Evolutionary conservation across 768 basidiomycete species (phyloP), one percentile per base, ranked within the genome.

Genomic region (Aureoboletus auriporus): DNA sequence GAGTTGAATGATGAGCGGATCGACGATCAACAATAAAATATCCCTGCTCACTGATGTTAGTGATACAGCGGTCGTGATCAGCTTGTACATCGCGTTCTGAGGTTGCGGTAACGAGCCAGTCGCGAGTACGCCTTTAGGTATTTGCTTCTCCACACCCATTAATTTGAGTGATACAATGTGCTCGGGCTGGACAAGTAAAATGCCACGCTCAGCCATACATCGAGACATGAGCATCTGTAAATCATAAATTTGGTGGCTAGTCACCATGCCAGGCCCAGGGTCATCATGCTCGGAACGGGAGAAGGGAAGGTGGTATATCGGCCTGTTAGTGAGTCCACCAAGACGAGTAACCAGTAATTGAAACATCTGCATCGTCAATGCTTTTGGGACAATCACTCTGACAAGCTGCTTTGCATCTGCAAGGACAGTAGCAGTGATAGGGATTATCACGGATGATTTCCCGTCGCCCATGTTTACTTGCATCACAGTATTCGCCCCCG

Each of bases 41-140:
- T 0, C 13, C 14, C 2, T 36, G 35, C 51, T 7, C 20, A 50
- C 51, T 8, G 10, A 49, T 16, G 4, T 17, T 1, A n/a, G 3
- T 2, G n/a, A 26, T 9, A 20, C 3, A 2, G 11, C 16, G 2
- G 10, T 43, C 9, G 1, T 4, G 4, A 42, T 29, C 3, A 29
- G 10, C 4, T 35, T 34, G 20, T 8, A 41, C 5, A 46, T 27
- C 1, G 11, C 4, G 33, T n/a, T 29, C 8, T 11, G 41, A 33
- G 12, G 29, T 20, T 56, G 45, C 23, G 66, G 39, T 29, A 69
- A 50, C 5, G 41, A 31, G 20, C 44, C 26, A 1, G 59, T 50
- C 23, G 43, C 44, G 5, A 47, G 8, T 54, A 1, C 67, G 71
- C 6, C 74, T 65, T 78, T 74, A 23, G 17, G 29, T 11, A 67